Conservation (phyloP, 768 basidiomycete genomes). For the Mycena belliarum region DNA sequence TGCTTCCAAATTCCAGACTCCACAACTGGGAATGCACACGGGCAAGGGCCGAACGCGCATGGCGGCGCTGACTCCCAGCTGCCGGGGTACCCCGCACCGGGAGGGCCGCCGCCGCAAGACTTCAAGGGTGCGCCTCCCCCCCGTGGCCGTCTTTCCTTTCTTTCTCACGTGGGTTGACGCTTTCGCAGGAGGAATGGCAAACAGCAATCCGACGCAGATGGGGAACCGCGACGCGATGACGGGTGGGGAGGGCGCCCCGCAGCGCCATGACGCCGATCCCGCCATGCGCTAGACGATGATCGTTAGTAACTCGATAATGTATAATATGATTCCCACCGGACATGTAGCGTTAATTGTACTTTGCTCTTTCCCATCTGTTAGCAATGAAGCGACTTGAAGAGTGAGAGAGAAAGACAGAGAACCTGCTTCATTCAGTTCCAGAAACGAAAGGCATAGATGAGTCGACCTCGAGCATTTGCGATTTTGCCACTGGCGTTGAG, state of each 20-base stretch:
- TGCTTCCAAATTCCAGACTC: too few relatives aligned
- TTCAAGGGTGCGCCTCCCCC: not conserved
- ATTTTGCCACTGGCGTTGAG: too few relatives aligned
- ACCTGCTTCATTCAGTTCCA: too few relatives aligned
- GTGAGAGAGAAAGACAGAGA: too few relatives aligned
- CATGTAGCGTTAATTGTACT: not conserved
- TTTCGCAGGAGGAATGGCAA: slow-evolving; percentile 5
- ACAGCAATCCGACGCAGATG: slow-evolving; percentile 15
- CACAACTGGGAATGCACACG: not conserved
- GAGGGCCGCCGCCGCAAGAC: slow-evolving; percentile 6
- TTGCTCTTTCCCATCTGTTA: too few relatives aligned
- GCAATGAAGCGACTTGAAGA: too few relatives aligned
- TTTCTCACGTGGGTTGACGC: too few relatives aligned
- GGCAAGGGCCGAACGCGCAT: slow-evolving; percentile 9
- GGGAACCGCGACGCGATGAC: slow-evolving; percentile 2
- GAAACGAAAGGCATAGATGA: too few relatives aligned
- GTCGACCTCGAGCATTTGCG: too few relatives aligned
- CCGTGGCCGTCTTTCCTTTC: too few relatives aligned
- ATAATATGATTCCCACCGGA: too few relatives aligned
- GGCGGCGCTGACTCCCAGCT: slow-evolving; percentile 5
- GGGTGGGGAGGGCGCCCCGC: slow-evolving; percentile 9
- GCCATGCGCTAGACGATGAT: not conserved
- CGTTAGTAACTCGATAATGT: not conserved
- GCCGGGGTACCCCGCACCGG: slow-evolving; percentile 6
- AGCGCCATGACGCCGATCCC: slow-evolving; percentile 14